Percentiles rank a stretch among this genome's conserved stretches.
Evolutionary conservation across 805 yeast genomes (phyloP).

Genomic region (Blastobotrys parvus): DNA sequence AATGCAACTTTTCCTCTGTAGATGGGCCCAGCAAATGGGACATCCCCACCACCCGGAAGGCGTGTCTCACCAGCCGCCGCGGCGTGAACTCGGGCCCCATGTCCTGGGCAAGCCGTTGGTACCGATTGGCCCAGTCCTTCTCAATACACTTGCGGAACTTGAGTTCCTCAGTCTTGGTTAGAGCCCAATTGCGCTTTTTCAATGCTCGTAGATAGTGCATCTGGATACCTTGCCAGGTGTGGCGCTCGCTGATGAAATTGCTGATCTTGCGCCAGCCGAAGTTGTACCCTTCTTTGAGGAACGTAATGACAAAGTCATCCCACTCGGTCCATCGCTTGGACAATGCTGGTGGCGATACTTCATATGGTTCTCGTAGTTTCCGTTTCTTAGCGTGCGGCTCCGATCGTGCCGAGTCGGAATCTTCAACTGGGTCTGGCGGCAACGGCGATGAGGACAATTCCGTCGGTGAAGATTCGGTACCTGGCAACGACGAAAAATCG

Average conservation of each 20-base stretch:
- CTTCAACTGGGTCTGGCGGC: no score
- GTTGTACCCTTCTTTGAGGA: conserved; percentile 29
- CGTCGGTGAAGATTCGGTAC: no score
- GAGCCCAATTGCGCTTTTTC: conserved; percentile 29
- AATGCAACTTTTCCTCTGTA: neutral
- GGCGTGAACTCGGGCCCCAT: conserved; percentile 19
- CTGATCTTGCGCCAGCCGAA: conserved; percentile 36
- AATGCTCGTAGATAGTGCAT: conserved; percentile 38
- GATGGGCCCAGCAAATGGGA: neutral
- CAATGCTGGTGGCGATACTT: neutral
- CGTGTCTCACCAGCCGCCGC: neutral
- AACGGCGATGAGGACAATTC: no score
- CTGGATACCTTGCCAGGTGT: conserved; percentile 41
- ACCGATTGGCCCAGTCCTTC: conserved; percentile 35
- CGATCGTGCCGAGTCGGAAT: no score
- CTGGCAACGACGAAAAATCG: no score
- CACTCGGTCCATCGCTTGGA: conserved; percentile 10
- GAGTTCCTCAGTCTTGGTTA: conserved; percentile 31
- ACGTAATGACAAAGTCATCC: conserved; percentile 13
- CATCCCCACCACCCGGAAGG: neutral
- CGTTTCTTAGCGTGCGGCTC: neutral
- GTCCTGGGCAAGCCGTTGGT: conserved; percentile 29
- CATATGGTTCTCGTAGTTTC: neutral
- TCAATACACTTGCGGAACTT: conserved; percentile 27
- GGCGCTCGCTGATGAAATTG: conserved; percentile 15